Percentiles rank a stretch among this genome's conserved stretches.
Conservation (phyloP, 2,329 filamentous ascomycete genomes). For the Zasmidium cellare region DNA sequence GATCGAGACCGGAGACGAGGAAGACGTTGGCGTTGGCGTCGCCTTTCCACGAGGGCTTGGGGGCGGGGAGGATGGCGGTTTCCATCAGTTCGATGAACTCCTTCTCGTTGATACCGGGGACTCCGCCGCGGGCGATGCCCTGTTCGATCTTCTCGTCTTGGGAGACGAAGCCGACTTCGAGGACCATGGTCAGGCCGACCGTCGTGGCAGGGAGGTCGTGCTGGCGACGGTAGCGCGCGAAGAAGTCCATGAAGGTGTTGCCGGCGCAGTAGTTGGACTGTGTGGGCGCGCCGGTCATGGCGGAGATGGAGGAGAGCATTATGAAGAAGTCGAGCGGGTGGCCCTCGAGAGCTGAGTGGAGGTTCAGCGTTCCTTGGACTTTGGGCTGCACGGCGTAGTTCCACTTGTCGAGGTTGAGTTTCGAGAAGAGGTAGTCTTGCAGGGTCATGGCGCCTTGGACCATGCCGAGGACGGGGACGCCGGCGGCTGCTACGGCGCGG, state of each 20-base stretch:
- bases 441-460: slow-evolving; percentile 5
- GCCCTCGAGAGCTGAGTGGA: slow-evolving; percentile 35
- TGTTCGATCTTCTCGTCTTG: background rate
- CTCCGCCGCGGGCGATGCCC: background rate
- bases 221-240: slow-evolving; percentile 27
- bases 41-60: background rate
- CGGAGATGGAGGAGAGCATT: slow-evolving; percentile 55
- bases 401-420: slow-evolving; percentile 10
- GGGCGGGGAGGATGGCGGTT: background rate
- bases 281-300: slow-evolving; percentile 53
- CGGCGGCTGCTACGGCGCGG: background rate
- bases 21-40: background rate
- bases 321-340: slow-evolving; percentile 46
- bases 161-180: slow-evolving; percentile 30
- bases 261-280: slow-evolving; percentile 60
- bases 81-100: slow-evolving; percentile 2
- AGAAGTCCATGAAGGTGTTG: slow-evolving; percentile 35
- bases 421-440: slow-evolving; percentile 37
- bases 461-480: slow-evolving; percentile 9
- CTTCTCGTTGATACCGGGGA: background rate
- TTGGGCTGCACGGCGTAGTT: slow-evolving; percentile 9
- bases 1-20: background rate
- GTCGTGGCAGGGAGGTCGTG: slow-evolving; percentile 26
- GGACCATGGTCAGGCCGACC: slow-evolving; percentile 33
- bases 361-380: slow-evolving; percentile 38